These are phyloP conservation scores for Smithsoniella earleae DNA, from an alignment of 163 green algal species.

Conservation along the genomic window DNA sequence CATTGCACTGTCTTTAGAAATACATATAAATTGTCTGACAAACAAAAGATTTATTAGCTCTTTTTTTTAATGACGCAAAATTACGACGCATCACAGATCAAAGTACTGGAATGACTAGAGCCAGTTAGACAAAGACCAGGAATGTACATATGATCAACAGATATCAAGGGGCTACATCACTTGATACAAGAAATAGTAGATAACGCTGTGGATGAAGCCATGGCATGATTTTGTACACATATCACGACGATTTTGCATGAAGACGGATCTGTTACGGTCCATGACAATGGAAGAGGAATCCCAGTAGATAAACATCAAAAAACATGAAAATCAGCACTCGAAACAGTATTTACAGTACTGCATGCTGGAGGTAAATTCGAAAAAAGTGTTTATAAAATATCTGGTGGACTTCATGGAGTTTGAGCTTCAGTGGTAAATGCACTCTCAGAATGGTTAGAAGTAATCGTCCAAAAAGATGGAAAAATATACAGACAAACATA, in stretches of 20 bases:
- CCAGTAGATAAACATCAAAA: conserved; percentile 43
- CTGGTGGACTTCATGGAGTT: conserved; percentile 52
- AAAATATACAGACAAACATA: conserved; percentile 31
- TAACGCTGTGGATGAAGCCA: conserved; percentile 51
- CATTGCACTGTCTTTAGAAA: too few species aligned
- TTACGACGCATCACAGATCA: too few species aligned
- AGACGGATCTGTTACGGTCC: conserved; percentile 37
- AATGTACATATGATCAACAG: conserved; percentile 59
- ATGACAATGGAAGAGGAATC: conserved; percentile 51
- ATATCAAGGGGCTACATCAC: conserved; percentile 46
- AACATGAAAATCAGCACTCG: conserved; percentile 42
- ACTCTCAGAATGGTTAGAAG: conserved; percentile 35
- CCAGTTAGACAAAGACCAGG: conserved; percentile 50
- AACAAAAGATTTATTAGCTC: too few species aligned
- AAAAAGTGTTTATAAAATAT: conserved; percentile 44
- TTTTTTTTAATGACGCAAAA: too few species aligned
- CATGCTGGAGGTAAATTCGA: conserved; percentile 61
- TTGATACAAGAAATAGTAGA: conserved; percentile 55
- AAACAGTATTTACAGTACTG: conserved; percentile 52
- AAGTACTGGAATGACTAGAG: conserved; percentile 51
- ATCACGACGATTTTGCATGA: conserved; percentile 21
- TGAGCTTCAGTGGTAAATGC: conserved; percentile 52
- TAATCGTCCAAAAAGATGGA: conserved; percentile 38
- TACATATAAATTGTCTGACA: too few species aligned
- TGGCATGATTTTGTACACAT: conserved; percentile 11